Base-by-base conservation (phyloP, 352 stramenopile species). In the Pythium sukuiense region DNA sequence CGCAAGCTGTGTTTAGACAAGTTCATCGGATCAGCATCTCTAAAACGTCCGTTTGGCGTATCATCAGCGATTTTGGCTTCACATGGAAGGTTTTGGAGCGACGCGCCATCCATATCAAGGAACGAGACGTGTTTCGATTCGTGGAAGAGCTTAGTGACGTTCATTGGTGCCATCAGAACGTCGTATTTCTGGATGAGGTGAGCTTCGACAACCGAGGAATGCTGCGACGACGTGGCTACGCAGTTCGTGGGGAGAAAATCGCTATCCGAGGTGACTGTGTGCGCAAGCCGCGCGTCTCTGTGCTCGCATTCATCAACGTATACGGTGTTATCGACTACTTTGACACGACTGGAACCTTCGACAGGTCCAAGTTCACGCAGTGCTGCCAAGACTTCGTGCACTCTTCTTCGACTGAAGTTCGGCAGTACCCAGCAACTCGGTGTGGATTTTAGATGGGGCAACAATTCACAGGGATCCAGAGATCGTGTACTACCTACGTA, bases 131-230 rank as follows among this genome's bases (percentile, higher is more conserved):
- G 4, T 70, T 68, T 35, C 53, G 61, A 2, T 76, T 76, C 35
- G 52, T 71, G 7, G 29, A 72, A 46, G 73, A 80, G 45, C 43
- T 80, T 18, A 50, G 20, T 9, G 2, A 30, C 3, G 63, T 76
- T n/a, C 33, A 63, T n/a, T 76, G 69, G 69, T 18, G 32, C 8
- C 54, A 60, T n/a, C 32, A 45, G 8, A 60, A 60, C 20, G 32
- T 60, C 13, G 54, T 60, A 3, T 39, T 60, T 49, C 29, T 60
- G 6, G 54, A 60, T 33, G 72, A 76, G 56, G 72, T 73, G 1
- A 65, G 59, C 2, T 78, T 76, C 35, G 68, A 79, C 29, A 73
- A 70, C 30, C 14, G 65, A 12, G 65, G 66, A 0, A 79, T 79
- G 65, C 18, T 74, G 4, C 46, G 61, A 16, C 70, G 69, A 33